Percentiles rank a stretch among this genome's conserved stretches.
Conservation (phyloP, 2,329 filamentous ascomycete species). For the Penicillium psychrosexuale region DNA sequence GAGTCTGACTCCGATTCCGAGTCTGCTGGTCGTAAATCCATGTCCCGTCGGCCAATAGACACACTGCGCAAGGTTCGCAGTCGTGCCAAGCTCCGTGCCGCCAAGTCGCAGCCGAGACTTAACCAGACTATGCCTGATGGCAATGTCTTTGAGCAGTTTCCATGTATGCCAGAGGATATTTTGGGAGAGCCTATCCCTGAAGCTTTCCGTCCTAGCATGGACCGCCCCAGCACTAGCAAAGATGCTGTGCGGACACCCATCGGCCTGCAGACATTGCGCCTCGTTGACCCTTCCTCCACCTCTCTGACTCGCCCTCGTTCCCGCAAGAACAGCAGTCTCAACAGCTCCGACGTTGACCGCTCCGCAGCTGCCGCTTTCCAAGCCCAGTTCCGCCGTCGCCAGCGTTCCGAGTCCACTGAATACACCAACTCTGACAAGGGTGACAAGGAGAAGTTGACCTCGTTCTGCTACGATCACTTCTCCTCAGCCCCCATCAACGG, state of each 20-base stretch:
- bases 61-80: constrained; percentile 42
- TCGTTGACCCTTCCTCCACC: constrained; percentile 37
- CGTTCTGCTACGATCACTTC: constrained; percentile 33
- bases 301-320: constrained; percentile 30
- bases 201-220: constrained; percentile 16
- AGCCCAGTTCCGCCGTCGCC: constrained; percentile 34
- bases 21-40: constrained; percentile 33
- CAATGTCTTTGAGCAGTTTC: constrained; percentile 28
- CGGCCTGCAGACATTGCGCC: constrained; percentile 33
- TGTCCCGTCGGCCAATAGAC: constrained; percentile 39
- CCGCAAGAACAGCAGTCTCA: constrained; percentile 25
- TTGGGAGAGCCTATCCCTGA: constrained; percentile 15
- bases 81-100: constrained; percentile 38
- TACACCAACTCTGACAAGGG: constrained; percentile 11
- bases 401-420: constrained; percentile 30
- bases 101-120: constrained; percentile 38
- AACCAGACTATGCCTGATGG: constrained; percentile 25
- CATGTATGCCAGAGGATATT: constrained; percentile 28
- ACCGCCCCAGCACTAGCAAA: constrained; percentile 22
- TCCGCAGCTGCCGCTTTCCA: constrained; percentile 38
- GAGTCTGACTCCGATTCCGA: constrained; percentile 41
- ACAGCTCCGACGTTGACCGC: constrained; percentile 32
- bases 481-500: constrained; percentile 23
- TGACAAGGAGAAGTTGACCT: constrained; percentile 30
- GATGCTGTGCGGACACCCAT: constrained; percentile 24